Base-by-base conservation (phyloP, 2,329 filamentous ascomycete species). In the Aspergillus luchuensis region DNA sequence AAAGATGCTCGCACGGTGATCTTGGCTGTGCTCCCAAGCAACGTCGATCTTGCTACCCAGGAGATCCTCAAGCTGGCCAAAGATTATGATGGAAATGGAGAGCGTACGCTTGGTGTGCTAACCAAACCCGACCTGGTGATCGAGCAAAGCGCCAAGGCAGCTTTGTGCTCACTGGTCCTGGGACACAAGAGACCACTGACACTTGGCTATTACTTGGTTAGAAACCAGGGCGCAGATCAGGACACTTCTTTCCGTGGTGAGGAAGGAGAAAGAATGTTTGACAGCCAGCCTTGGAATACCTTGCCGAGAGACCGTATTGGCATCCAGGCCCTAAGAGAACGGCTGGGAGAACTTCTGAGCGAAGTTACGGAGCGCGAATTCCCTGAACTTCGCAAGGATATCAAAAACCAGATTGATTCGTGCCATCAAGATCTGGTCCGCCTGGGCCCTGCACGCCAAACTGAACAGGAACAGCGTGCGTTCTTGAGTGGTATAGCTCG, bases 61-160 rank as follows among this genome's bases (percentile, higher is more conserved):
- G 75, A 79, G 36, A 82, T 84, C 39, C 67, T 83, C 1, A 68
- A 76, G 25, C 66, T 78, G 43, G 79, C 80, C 0, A 67, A 71
- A 19, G 66, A 75, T 10, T 61, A 67, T 23, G 80, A 82, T 63
- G 63, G 60, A 0, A 59, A 65, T 4, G 78, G 79, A 0, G 62
- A 67, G 33, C 69, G 80, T 43, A 82, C 80, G 0, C 56, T 83
- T 0, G 78, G 79, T 0, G 72, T 83, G 3, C 74, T 89, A 0
- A 89, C 86, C 0, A 89, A 89, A 64, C 82, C 85, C 0, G 87
- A 90, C 59, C 73, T 88, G 0, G 80, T 82, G 13, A 49, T 23
- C 7, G 45, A 49, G 45, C 23, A 28, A 15, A 49, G 45, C 7
- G 71, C 77, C 43, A 60, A 65, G 28, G 74, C 23, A 25, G 13